Percentiles rank a stretch among this genome's conserved stretches.
These are phyloP conservation scores for Ophiosphaerella korrae DNA, from an alignment of 2,329 filamentous ascomycete species.

Conservation along the genomic window DNA sequence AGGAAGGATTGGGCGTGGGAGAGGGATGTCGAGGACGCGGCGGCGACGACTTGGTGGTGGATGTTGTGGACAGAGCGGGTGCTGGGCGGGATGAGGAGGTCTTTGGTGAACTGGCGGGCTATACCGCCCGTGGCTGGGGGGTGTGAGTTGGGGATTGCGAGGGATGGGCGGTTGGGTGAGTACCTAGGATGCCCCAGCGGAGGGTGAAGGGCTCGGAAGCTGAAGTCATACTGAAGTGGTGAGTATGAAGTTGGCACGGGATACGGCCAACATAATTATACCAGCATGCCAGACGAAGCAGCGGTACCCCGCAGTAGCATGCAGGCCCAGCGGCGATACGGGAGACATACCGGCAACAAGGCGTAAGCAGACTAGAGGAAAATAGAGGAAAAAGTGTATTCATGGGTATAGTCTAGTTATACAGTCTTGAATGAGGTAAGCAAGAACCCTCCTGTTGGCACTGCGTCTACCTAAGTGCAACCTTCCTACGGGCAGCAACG, in stretches of 20 bases:
- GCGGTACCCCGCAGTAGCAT: slow-evolving; percentile 2
- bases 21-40: slow-evolving; percentile 75
- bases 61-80: slow-evolving; percentile 72
- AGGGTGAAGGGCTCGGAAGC: slow-evolving; percentile 23
- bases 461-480: slow-evolving; percentile 47
- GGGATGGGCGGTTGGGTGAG: not conserved
- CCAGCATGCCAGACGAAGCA: not conserved
- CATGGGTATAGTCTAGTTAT: slow-evolving; percentile 55
- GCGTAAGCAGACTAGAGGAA: not conserved
- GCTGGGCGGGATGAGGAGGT: slow-evolving; percentile 74
- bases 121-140: slow-evolving; percentile 61
- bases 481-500: slow-evolving; percentile 63
- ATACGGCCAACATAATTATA: not conserved
- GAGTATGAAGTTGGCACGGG: too few species aligned
- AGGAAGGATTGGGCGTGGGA: slow-evolving; percentile 74
- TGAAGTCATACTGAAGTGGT: too few species aligned
- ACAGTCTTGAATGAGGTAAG: not conserved
- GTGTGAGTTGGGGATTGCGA: not conserved
- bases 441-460: not conserved
- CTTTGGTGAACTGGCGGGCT: slow-evolving; percentile 59
- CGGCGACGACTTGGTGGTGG: slow-evolving; percentile 75
- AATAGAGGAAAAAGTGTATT: slow-evolving; percentile 53
- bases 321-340: slow-evolving; percentile 10
- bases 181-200: slow-evolving; percentile 35
- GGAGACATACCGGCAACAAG: slow-evolving; percentile 5